Evolutionary conservation across 192 early-diverging fungal species (phyloP).

Genomic region (Mortierella claussenii): DNA sequence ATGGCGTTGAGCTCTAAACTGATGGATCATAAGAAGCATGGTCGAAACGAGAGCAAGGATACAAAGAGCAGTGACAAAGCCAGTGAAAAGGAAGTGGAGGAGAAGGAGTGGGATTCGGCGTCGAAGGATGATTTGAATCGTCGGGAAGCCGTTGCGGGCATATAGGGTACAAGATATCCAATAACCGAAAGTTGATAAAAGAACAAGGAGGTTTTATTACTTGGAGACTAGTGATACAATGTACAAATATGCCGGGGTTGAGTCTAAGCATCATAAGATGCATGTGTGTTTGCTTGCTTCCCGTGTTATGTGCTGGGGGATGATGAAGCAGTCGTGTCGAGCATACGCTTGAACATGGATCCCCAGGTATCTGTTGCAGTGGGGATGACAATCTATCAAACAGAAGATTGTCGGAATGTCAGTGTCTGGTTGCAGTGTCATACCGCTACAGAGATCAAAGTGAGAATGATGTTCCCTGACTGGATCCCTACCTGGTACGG

Average conservation of each 20-base stretch:
- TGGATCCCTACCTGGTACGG: constrained; percentile 62
- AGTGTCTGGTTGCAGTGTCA: too few species aligned
- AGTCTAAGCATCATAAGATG: too few species aligned
- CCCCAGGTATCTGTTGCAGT: constrained; percentile 62
- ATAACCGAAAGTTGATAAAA: too few species aligned
- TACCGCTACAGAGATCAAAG: not conserved
- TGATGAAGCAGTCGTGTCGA: constrained; percentile 54
- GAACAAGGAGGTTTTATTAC: too few species aligned
- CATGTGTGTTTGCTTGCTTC: too few species aligned
- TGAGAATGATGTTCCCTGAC: not conserved
- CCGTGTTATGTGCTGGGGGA: constrained; percentile 20
- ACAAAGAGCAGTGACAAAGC: not conserved
- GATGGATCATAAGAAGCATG: constrained; percentile 10
- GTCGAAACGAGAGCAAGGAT: not conserved
- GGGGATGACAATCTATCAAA: constrained; percentile 61
- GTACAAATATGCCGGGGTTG: too few species aligned
- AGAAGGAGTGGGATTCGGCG: constrained; percentile 38
- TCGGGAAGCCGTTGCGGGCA: constrained; percentile 30
- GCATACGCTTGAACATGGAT: constrained; percentile 65
- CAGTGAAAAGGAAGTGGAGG: constrained; percentile 18
- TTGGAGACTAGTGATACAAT: too few species aligned
- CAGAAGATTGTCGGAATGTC: too few species aligned
- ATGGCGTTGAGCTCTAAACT: constrained; percentile 17
- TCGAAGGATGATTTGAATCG: constrained; percentile 18
- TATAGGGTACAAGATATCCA: too few species aligned